phyloP scores from a whole-genome alignment of 495 filamentous ascomycete species.

The Pseudomonodictys pantanalensis region DNA sequence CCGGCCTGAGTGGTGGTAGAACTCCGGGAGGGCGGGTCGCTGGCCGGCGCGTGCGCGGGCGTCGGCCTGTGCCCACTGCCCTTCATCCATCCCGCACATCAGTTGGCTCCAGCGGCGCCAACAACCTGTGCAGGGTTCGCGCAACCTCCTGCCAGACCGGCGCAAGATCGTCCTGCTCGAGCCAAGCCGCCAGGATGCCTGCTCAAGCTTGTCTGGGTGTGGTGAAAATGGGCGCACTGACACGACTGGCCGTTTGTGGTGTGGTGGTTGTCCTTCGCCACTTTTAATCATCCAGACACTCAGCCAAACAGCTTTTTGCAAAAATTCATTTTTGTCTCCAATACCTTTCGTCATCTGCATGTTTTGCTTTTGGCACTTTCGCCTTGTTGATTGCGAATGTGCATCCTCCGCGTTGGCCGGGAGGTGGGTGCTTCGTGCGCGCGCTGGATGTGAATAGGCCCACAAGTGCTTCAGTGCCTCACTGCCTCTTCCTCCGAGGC shows the following conservation, averaged over 20 bases:
- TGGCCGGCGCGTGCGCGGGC: background rate
- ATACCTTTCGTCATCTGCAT: conserved; percentile 14
- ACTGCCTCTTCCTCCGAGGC: background rate
- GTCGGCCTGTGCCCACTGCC: background rate
- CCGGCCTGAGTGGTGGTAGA: background rate
- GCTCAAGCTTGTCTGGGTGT: conserved; percentile 14
- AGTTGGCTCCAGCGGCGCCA: conserved; percentile 34
- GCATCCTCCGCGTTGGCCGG: background rate
- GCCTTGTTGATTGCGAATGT: conserved; percentile 17
- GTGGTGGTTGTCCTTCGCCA: conserved; percentile 21
- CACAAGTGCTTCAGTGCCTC: conserved; percentile 8
- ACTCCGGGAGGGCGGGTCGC: background rate
- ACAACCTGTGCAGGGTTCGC: conserved; percentile 28
- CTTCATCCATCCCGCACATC: conserved; percentile 35
- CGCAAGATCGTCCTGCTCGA: conserved; percentile 30
- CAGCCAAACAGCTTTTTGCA: conserved; percentile 24
- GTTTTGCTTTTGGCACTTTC: conserved; percentile 26
- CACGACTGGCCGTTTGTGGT: conserved; percentile 3
- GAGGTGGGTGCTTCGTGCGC: conserved; percentile 13
- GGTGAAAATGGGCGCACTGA: conserved; percentile 3
- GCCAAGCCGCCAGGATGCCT: conserved; percentile 31
- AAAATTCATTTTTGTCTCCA: conserved; percentile 16
- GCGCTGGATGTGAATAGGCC: conserved; percentile 5
- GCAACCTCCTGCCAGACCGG: conserved; percentile 31
- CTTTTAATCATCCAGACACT: conserved; percentile 29